Base-by-base conservation (phyloP, 192 early-diverging fungal genomes). In the Coemansia reversa region DNA sequence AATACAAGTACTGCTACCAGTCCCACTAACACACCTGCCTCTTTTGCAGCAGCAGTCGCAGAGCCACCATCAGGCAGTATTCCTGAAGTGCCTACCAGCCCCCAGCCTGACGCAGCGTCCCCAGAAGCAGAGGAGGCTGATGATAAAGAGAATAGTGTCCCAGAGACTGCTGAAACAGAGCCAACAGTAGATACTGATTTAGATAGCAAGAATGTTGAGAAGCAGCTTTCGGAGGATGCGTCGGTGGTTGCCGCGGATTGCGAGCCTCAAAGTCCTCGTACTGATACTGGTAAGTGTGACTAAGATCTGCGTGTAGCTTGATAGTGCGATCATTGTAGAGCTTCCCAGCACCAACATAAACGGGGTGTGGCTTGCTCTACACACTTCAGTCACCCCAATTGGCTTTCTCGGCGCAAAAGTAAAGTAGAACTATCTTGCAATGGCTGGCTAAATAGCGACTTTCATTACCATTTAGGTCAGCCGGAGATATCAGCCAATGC, bases 1-100 rank as follows among this genome's bases (percentile, higher is more conserved):
- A 67, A 60, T 51, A 60, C 55, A 54, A 72, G 75, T 20, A 29
- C 52, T 12, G 55, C 58, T 7, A 48, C 65, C 22, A 76, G 60
- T 11, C 74, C 74, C 2, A 62, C 47, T 3, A 28, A 60, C 29
- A 63, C 58, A 9, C 60, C 65, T 20, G 56, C 42, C 7, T 20
- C 48, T 2, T 60, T 52, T 24, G 25, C 65, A 25, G 53, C 51
- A 39, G 35, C 35, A 39, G 35, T 11, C 20, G n/a, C 6, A 11
- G 29, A 28, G 52, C 56, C 45, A 4, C 22, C 51, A 24, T 7
- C 28, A 8, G 25, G 18, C 35, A 35, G 32, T n/a, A 8, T 35
- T 12, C 23, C 60, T 22, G 60, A 39, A 14, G 58, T 49, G 32
- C 29, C 60, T 33, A 55, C 30, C 9, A 35, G 55, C 9, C 12